A percentile compares a stretch with the other conserved stretches of the same genome.
Evolutionary conservation across 2,329 filamentous ascomycete species (phyloP).

Genomic region (Alternaria hordeiaustralica): DNA sequence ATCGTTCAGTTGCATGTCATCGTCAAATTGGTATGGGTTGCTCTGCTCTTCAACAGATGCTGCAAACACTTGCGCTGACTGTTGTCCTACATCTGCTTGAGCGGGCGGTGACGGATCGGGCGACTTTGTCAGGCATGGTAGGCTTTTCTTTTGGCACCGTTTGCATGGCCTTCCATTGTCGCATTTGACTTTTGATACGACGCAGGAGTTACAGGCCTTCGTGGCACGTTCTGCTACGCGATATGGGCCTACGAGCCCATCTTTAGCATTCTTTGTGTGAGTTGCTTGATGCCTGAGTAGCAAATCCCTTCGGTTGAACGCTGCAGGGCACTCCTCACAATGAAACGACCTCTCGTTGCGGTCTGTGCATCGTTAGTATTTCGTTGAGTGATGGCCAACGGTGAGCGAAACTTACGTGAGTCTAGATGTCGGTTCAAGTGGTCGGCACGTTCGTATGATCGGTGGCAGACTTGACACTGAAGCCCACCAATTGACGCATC

Average conservation of each 20-base stretch:
- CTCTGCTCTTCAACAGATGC: not conserved
- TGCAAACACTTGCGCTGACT: not conserved
- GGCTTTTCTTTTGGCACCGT: conserved; percentile 21
- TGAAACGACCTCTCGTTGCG: conserved; percentile 39
- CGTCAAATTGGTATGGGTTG: not conserved
- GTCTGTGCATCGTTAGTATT: conserved; percentile 13
- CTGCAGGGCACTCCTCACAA: conserved; percentile 36
- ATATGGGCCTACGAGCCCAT: conserved; percentile 23
- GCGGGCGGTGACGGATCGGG: not conserved
- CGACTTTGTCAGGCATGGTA: conserved; percentile 15
- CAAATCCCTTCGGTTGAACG: conserved; percentile 38
- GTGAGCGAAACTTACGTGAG: conserved; percentile 23
- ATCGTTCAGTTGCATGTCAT: not conserved
- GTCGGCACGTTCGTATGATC: conserved; percentile 37
- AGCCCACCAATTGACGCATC: not conserved
- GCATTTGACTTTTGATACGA: conserved; percentile 41
- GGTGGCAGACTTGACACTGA: conserved; percentile 37
- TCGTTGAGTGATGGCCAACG: not conserved
- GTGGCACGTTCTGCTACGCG: conserved; percentile 29
- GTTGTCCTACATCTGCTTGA: not conserved
- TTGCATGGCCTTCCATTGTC: conserved; percentile 38
- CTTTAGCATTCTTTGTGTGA: conserved; percentile 32
- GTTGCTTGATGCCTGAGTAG: conserved; percentile 37
- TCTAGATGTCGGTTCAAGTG: conserved; percentile 42
- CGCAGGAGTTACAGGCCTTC: conserved; percentile 42